Evolutionary conservation across 2,329 filamentous ascomycete genomes (phyloP).

Genomic region (Didymellaceae sp.): DNA sequence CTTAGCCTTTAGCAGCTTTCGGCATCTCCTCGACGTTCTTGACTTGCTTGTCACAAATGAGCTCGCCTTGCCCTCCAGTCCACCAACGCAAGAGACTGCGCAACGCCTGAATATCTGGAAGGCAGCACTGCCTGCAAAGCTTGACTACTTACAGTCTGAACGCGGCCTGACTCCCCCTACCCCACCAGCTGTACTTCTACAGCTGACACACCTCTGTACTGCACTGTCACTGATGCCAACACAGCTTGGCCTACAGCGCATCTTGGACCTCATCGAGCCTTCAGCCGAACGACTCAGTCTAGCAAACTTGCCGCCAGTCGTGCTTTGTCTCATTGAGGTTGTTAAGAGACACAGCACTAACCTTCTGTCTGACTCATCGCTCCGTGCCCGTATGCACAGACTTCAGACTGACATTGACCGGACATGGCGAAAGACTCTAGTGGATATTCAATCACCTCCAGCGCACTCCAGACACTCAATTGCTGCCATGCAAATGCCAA

Average conservation of each 20-base stretch:
- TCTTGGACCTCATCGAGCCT: conserved; percentile 35
- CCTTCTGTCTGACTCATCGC: conserved; percentile 20
- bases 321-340: conserved; percentile 34
- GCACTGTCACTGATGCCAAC: conserved; percentile 32
- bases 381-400: conserved; percentile 27
- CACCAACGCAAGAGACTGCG: conserved; percentile 42
- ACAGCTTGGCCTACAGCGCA: conserved; percentile 23
- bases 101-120: conserved; percentile 50
- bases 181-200: conserved; percentile 39
- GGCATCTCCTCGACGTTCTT: conserved; percentile 52
- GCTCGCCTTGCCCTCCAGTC: conserved; percentile 19
- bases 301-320: conserved; percentile 36
- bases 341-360: conserved; percentile 24
- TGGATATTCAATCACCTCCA: conserved; percentile 2
- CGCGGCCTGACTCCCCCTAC: conserved; percentile 22
- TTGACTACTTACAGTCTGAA: conserved; percentile 29
- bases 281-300: conserved; percentile 32
- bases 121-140: conserved; percentile 31
- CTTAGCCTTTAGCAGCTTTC: conserved; percentile 61
- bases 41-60: conserved; percentile 30
- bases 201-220: conserved; percentile 35
- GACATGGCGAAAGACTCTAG: conserved; percentile 20
- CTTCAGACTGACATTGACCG: conserved; percentile 21
- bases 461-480: conserved; percentile 10
- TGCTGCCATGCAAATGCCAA: conserved; percentile 21